Conservation (phyloP, 202 grass and related monocot genomes). For the Panicum hallii region DNA sequence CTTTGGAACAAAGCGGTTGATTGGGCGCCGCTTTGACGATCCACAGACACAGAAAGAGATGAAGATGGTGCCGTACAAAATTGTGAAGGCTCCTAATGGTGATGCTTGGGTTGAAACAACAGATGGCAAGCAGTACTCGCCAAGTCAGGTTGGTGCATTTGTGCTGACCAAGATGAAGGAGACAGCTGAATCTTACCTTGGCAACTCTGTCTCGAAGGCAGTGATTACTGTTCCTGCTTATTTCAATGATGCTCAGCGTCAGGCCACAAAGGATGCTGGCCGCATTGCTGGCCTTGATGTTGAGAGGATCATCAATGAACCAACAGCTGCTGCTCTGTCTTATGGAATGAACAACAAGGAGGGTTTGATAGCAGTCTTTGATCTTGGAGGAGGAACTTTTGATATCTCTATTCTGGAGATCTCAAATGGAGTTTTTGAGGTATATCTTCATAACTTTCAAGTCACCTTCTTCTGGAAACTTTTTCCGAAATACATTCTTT, state of each 20-base stretch:
- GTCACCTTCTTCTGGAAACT: neutral
- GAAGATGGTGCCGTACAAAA: conserved; percentile 88
- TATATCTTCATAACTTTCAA: neutral
- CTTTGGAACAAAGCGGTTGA: conserved; percentile 70
- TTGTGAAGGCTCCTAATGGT: conserved; percentile 84
- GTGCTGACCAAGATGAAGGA: conserved; percentile 92
- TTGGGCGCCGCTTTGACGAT: conserved; percentile 71
- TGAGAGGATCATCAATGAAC: conserved; percentile 73
- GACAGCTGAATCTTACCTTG: conserved; percentile 87
- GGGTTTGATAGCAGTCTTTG: conserved; percentile 68
- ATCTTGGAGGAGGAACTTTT: conserved; percentile 75
- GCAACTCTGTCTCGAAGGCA: conserved; percentile 84
- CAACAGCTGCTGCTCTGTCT: conserved; percentile 66
- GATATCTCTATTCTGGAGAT: conserved; percentile 67
- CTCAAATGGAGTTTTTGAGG: conserved; percentile 49
- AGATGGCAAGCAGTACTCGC: conserved; percentile 80
- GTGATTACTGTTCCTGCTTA: conserved; percentile 94
- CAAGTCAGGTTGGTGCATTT: conserved; percentile 91
- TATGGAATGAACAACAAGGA: conserved; percentile 79
- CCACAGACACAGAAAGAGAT: conserved; percentile 78
- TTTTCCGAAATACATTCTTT: neutral
- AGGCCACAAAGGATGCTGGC: conserved; percentile 95
- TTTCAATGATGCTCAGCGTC: conserved; percentile 92
- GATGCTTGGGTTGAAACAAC: conserved; percentile 94
- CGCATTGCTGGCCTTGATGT: conserved; percentile 69